Evolutionary conservation across 306 rosid species (phyloP).

Genomic region (Dryas drummondii): DNA sequence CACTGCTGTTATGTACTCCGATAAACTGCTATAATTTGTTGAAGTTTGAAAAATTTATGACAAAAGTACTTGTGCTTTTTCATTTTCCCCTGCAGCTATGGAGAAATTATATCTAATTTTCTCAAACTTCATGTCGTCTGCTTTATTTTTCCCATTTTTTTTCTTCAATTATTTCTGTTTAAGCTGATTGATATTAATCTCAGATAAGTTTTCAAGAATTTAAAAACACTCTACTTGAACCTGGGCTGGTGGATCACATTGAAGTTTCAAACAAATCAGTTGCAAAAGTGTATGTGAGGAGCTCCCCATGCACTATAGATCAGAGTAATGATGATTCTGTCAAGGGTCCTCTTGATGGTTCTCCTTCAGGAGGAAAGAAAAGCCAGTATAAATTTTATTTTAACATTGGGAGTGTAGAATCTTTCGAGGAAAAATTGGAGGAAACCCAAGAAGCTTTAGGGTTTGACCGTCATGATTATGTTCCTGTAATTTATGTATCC

Average conservation of each 20-base stretch:
- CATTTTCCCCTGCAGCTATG: constrained; percentile 3
- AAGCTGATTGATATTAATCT: constrained; percentile 18
- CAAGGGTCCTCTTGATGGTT: constrained; percentile 41
- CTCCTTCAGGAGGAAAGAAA: constrained; percentile 39
- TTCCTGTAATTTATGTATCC: constrained; percentile 77
- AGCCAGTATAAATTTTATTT: constrained; percentile 70
- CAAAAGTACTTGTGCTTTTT: neutral
- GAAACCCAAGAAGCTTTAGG: constrained; percentile 86
- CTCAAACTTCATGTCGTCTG: neutral
- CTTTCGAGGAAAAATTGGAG: constrained; percentile 94
- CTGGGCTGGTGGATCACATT: constrained; percentile 84
- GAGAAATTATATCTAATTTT: neutral
- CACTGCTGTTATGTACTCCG: neutral
- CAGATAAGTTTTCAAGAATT: constrained; percentile 99
- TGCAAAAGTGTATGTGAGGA: constrained; percentile 75
- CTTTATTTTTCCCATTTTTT: neutral
- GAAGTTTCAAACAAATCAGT: constrained; percentile 87
- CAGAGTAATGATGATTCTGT: constrained; percentile 53
- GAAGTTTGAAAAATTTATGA: neutral
- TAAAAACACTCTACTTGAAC: constrained; percentile 84
- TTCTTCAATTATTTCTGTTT: constrained; percentile 10
- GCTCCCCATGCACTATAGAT: constrained; percentile 39
- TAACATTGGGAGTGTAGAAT: constrained; percentile 89
- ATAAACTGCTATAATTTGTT: neutral
- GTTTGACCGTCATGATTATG: constrained; percentile 71